Percentiles rank a stretch among this genome's conserved stretches.
These are phyloP conservation scores for Suillus subluteus DNA, from an alignment of 768 basidiomycete species.

Conservation along the genomic window DNA sequence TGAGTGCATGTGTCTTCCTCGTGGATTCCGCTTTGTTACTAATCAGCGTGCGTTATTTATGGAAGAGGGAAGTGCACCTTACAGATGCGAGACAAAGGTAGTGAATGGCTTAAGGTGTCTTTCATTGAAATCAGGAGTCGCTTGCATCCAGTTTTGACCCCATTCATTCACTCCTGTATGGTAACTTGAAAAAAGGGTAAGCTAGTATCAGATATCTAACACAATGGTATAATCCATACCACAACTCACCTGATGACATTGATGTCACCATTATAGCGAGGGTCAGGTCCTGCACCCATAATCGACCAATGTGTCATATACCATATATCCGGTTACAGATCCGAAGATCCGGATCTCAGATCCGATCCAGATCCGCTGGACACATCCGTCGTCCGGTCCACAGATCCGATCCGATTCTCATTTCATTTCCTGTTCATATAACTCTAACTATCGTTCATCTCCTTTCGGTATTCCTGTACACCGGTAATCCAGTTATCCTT, in stretches of 20 bases:
- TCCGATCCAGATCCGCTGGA: too few species aligned
- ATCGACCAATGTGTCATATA: neutral
- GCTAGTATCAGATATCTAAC: neutral
- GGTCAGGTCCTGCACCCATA: conserved; percentile 3
- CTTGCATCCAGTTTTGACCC: neutral
- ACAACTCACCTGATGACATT: neutral
- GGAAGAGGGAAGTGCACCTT: neutral
- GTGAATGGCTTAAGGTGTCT: neutral
- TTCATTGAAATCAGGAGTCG: neutral
- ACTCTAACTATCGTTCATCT: too few species aligned
- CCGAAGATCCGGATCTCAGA: too few species aligned
- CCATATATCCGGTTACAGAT: too few species aligned
- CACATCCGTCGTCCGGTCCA: too few species aligned
- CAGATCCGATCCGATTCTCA: too few species aligned
- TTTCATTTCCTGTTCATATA: too few species aligned
- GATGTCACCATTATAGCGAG: neutral
- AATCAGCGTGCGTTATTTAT: neutral
- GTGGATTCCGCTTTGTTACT: neutral
- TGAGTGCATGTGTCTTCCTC: neutral
- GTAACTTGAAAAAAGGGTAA: neutral
- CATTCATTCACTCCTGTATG: neutral
- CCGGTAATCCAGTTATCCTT: too few species aligned
- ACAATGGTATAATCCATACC: neutral
- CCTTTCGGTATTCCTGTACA: too few species aligned
- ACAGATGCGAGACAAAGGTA: neutral